These are phyloP conservation scores for Neurospora sp. DNA, from an alignment of 495 filamentous ascomycete species.

Conservation along the genomic window DNA sequence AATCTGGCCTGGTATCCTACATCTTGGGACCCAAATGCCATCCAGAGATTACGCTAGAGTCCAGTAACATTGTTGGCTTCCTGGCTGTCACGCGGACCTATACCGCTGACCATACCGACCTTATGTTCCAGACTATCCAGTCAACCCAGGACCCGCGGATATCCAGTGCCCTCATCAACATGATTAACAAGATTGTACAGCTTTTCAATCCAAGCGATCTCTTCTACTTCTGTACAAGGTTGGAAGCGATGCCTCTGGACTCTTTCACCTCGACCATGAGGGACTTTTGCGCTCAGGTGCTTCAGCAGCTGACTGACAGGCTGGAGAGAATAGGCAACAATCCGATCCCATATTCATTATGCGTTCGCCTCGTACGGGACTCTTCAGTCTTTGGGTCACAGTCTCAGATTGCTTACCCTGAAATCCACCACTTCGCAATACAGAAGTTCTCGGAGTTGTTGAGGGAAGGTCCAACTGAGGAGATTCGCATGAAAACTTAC, in stretches of 20 bases:
- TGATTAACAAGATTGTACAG: constrained; percentile 58
- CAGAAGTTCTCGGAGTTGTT: constrained; percentile 43
- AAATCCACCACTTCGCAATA: constrained; percentile 50
- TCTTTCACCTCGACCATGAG: constrained; percentile 41
- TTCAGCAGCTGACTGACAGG: constrained; percentile 20
- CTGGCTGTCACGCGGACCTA: constrained; percentile 74
- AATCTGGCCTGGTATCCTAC: constrained; percentile 65
- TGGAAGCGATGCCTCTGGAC: constrained; percentile 58
- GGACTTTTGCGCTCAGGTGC: constrained; percentile 40
- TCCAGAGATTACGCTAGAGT: constrained; percentile 73
- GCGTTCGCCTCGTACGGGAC: constrained; percentile 59
- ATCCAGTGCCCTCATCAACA: constrained; percentile 64
- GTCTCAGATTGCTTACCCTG: constrained; percentile 29
- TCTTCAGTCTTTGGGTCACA: constrained; percentile 38
- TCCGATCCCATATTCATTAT: constrained; percentile 41
- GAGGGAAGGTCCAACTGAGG: constrained; percentile 20
- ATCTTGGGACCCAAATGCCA: constrained; percentile 87
- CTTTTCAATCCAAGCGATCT: constrained; percentile 48
- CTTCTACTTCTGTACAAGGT: constrained; percentile 65
- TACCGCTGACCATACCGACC: constrained; percentile 59
- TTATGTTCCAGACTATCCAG: constrained; percentile 74
- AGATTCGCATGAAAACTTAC: constrained; percentile 30
- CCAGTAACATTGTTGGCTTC: constrained; percentile 78
- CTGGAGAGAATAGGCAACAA: constrained; percentile 7
- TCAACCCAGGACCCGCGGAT: constrained; percentile 78